Evolutionary conservation across 2,329 filamentous ascomycete genomes (phyloP).

Genomic region (Cladosporium sp.): DNA sequence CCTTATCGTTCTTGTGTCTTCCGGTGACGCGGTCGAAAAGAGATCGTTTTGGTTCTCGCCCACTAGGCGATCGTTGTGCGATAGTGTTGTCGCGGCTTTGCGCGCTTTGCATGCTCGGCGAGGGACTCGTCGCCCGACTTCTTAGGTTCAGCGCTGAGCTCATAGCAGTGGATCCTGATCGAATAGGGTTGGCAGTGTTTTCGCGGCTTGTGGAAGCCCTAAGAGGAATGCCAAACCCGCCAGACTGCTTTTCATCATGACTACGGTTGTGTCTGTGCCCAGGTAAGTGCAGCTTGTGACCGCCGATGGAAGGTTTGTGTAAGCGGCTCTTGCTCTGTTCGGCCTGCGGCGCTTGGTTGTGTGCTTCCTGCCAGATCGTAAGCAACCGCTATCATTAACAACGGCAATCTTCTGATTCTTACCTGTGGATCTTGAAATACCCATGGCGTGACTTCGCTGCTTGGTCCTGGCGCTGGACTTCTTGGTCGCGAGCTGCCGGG

Average conservation of each 20-base stretch:
- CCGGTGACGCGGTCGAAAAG: constrained; percentile 58
- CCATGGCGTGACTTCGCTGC: constrained; percentile 94
- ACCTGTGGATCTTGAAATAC: constrained; percentile 68
- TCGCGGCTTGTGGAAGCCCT: constrained; percentile 76
- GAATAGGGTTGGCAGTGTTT: constrained; percentile 62
- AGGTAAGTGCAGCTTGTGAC: constrained; percentile 63
- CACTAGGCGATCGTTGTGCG: constrained; percentile 59
- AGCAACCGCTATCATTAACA: background rate
- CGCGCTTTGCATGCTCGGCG: constrained; percentile 71
- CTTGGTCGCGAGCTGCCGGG: constrained; percentile 75
- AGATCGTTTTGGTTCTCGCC: constrained; percentile 50
- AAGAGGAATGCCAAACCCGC: constrained; percentile 54
- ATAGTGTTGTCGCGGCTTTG: constrained; percentile 48
- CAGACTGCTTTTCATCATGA: constrained; percentile 57
- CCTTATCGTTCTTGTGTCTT: constrained; percentile 47
- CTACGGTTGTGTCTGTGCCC: constrained; percentile 69
- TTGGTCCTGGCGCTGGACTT: constrained; percentile 60
- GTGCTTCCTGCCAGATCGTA: constrained; percentile 10
- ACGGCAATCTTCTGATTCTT: constrained; percentile 15
- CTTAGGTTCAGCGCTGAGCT: constrained; percentile 54
- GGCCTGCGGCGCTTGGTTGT: constrained; percentile 11
- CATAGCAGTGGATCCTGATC: constrained; percentile 50
- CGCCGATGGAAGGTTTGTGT: constrained; percentile 50
- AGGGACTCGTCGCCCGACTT: constrained; percentile 76
- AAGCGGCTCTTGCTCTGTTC: constrained; percentile 38